Evolutionary conservation across 2,329 filamentous ascomycete species (phyloP).

Genomic region (Cercospora brassicicola): DNA sequence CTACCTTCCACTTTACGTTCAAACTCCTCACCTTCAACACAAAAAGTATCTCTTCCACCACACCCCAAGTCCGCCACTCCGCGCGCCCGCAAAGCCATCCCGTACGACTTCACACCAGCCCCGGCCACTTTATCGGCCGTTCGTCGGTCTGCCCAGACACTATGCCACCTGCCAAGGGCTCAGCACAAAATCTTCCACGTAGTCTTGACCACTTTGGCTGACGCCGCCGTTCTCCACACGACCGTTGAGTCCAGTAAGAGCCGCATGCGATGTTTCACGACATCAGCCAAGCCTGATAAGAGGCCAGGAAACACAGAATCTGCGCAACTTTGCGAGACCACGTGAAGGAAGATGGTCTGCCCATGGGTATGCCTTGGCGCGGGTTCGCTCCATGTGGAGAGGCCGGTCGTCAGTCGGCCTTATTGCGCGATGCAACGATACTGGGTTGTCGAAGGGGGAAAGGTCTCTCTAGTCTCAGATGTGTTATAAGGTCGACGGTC

Average conservation of each 20-base stretch:
- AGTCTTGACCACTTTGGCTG: slow-evolving; percentile 17
- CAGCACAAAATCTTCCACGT: slow-evolving; percentile 15
- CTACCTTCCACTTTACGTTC: neutral
- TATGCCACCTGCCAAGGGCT: slow-evolving; percentile 13
- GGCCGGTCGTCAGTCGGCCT: neutral
- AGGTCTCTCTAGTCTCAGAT: neutral
- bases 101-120: neutral
- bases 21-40: neutral
- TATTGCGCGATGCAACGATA: slow-evolving; percentile 1
- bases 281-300: slow-evolving; percentile 4
- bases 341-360: slow-evolving; percentile 6
- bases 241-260: slow-evolving; percentile 8
- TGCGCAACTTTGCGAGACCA: slow-evolving; percentile 5
- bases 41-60: neutral
- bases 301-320: neutral
- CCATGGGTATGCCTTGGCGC: slow-evolving; percentile 1
- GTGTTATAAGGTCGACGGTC: neutral
- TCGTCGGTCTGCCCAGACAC: slow-evolving; percentile 17
- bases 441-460: neutral
- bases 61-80: neutral
- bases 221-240: slow-evolving; percentile 8
- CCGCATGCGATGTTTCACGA: slow-evolving; percentile 5
- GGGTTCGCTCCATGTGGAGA: slow-evolving; percentile 2
- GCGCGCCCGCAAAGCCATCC: neutral
- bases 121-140: slow-evolving; percentile 7